Conservation (phyloP, 1,139 yeast genomes). For the Geotrichum phurueaensis region DNA sequence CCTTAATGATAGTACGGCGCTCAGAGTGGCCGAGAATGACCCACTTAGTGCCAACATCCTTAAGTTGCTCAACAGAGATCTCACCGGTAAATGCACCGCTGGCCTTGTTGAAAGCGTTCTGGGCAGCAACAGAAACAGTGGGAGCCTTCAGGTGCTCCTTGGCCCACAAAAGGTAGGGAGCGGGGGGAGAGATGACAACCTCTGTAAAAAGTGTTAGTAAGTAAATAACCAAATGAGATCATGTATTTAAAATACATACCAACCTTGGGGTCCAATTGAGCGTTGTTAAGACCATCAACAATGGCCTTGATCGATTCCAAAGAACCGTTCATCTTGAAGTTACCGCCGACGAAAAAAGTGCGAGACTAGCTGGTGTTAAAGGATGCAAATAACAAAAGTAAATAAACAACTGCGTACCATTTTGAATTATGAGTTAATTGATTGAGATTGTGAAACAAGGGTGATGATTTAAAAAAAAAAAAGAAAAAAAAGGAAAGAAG, state of each 20-base stretch:
- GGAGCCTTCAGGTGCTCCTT: slow-evolving; percentile 60
- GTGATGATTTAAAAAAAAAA: not conserved
- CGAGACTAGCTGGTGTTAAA: slow-evolving; percentile 51
- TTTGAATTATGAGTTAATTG: not conserved
- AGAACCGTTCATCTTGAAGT: slow-evolving; percentile 98
- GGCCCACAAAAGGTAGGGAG: slow-evolving; percentile 80
- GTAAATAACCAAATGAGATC: slow-evolving; percentile 30
- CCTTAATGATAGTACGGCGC: slow-evolving; percentile 92
- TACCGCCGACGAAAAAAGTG: slow-evolving; percentile 90
- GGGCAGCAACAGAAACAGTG: slow-evolving; percentile 79
- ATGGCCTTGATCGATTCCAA: slow-evolving; percentile 77
- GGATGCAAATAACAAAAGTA: not conserved
- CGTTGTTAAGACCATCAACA: slow-evolving; percentile 73
- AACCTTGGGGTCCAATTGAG: slow-evolving; percentile 58
- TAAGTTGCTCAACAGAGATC: slow-evolving; percentile 78
- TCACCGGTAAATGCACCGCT: slow-evolving; percentile 99
- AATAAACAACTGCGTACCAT: not conserved
- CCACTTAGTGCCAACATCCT: slow-evolving; percentile 93
- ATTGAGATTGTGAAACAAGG: not conserved
- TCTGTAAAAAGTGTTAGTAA: slow-evolving; percentile 35
- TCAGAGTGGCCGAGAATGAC: slow-evolving; percentile 97
- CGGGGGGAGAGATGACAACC: slow-evolving; percentile 95
- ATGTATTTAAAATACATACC: slow-evolving; percentile 23
- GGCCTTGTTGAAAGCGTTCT: slow-evolving; percentile 79
- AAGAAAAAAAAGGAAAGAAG: not conserved